phyloP scores from a whole-genome alignment of 2,329 filamentous ascomycete species.

The Calonectria naviculata region DNA sequence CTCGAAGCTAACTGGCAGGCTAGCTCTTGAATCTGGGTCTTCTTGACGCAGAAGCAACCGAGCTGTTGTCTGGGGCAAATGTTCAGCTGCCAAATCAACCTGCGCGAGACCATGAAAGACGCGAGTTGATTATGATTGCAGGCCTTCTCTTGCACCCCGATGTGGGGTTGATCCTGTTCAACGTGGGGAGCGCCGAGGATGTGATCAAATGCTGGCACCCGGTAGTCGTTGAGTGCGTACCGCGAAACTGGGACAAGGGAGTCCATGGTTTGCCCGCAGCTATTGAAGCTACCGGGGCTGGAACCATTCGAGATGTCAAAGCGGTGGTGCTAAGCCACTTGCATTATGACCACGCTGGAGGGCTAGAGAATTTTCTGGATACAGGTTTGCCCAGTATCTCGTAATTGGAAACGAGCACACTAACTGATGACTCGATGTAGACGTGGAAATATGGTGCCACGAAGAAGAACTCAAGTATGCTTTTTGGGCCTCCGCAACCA shows the following conservation, averaged over 20 bases:
- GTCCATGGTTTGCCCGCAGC: neutral
- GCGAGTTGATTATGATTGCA: neutral
- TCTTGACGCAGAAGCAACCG: neutral
- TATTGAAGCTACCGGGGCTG: neutral
- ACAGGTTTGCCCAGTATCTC: neutral
- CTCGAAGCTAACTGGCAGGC: neutral
- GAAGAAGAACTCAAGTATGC: neutral
- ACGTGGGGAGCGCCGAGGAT: neutral
- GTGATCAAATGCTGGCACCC: neutral
- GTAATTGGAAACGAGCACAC: neutral
- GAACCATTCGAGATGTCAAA: neutral
- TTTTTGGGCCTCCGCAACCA: neutral
- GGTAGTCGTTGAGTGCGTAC: neutral
- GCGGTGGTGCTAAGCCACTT: neutral
- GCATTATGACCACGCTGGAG: neutral
- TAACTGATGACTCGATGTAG: neutral
- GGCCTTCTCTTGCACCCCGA: neutral
- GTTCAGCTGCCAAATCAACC: neutral
- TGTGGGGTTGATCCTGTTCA: neutral
- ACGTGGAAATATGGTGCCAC: neutral
- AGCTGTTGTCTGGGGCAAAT: neutral
- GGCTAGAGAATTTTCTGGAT: neutral
- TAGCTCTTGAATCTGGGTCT: neutral
- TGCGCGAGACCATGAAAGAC: neutral
- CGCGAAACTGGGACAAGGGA: neutral